These are phyloP conservation scores for Fusarium luffae DNA, from an alignment of 2,329 filamentous ascomycete genomes.

Conservation along the genomic window DNA sequence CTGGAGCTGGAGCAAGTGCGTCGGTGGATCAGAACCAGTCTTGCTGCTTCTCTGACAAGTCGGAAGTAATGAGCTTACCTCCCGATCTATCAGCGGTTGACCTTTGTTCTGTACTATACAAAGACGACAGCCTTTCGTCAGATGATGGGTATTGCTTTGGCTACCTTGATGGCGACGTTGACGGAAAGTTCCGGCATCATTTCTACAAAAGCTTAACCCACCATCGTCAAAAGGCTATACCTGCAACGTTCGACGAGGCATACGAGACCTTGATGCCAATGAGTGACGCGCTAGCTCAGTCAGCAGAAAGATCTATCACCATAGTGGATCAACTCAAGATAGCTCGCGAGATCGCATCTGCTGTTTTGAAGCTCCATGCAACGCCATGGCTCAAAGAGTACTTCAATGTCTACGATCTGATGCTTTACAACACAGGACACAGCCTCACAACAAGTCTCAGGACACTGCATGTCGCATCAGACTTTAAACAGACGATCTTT, in stretches of 20 bases:
- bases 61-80: background rate
- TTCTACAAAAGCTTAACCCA: background rate
- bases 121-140: no score
- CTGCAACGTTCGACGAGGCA: no score
- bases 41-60: no score
- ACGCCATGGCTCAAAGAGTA: background rate
- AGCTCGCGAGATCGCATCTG: background rate
- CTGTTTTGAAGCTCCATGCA: background rate
- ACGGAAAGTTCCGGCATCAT: background rate
- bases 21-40: rapidly evolving
- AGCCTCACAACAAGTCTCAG: background rate
- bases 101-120: background rate
- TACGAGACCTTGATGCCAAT: background rate
- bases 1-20: background rate
- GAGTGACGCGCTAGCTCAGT: background rate
- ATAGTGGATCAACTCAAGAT: background rate
- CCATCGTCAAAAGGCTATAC: no score
- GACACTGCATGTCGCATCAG: background rate
- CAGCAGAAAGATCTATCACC: background rate
- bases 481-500: background rate
- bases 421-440: background rate
- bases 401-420: background rate
- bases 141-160: background rate
- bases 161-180: background rate
- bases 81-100: background rate